phyloP scores from a whole-genome alignment of 148 eudicot species.

The Fagopyrum tataricum region DNA sequence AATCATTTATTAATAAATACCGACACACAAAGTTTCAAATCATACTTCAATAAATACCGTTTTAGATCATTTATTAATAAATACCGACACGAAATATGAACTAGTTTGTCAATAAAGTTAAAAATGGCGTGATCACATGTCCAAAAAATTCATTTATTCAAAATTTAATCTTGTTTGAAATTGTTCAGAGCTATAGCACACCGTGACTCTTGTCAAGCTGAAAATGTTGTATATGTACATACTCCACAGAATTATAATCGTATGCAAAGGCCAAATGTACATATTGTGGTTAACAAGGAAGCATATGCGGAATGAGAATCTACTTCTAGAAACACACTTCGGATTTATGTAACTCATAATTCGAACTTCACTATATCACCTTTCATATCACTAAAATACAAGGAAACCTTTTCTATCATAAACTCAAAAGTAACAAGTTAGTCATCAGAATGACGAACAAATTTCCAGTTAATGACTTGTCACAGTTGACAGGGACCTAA shows the following conservation, averaged over 20 bases:
- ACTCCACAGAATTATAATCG: not conserved
- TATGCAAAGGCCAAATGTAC: not conserved
- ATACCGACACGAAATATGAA: too few relatives aligned
- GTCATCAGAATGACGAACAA: not conserved
- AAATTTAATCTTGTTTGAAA: too few relatives aligned
- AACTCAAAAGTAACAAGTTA: not conserved
- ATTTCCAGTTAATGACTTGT: slow-evolving; percentile 20
- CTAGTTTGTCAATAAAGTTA: too few relatives aligned
- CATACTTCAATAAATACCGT: too few relatives aligned
- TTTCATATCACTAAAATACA: not conserved
- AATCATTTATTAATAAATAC: too few relatives aligned
- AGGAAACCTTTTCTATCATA: not conserved
- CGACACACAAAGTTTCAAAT: too few relatives aligned
- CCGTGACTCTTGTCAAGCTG: not conserved
- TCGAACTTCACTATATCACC: not conserved
- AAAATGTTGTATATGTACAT: not conserved
- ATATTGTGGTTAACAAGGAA: not conserved
- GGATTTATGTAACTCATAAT: not conserved
- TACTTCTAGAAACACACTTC: not conserved
- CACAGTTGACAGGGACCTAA: slow-evolving; percentile 22
- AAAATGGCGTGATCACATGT: too few relatives aligned
- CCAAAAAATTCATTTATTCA: too few relatives aligned
- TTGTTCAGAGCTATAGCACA: not conserved
- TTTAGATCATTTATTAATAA: too few relatives aligned
- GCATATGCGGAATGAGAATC: not conserved